Evolutionary conservation across 371 early-diverging fungal genomes (phyloP).

Genomic region (Syncephalastrum contaminatum): DNA sequence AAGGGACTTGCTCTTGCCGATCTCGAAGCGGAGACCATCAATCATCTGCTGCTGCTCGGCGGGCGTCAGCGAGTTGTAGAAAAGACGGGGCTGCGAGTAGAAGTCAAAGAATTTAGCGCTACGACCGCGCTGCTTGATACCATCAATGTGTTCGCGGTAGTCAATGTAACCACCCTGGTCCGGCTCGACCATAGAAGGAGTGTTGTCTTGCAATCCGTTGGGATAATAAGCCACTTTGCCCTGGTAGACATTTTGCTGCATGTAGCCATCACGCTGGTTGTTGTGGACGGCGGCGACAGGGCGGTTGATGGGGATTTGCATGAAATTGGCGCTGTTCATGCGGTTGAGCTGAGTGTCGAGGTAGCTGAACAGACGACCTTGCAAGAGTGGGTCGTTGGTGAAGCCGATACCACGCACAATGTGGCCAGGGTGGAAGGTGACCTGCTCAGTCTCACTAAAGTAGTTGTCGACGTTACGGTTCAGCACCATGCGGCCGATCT

Average conservation of each 20-base stretch:
- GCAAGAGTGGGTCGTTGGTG: conserved; percentile 45
- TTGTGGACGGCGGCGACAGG: conserved; percentile 40
- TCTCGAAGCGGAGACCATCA: conserved; percentile 38
- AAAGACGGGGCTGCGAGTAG: conserved; percentile 43
- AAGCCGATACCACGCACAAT: conserved; percentile 46
- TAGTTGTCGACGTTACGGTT: conserved; percentile 48
- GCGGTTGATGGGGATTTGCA: conserved; percentile 53
- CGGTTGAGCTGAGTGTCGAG: conserved; percentile 50
- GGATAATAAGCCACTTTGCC: conserved; percentile 34
- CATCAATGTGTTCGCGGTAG: conserved; percentile 25
- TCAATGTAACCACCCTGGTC: conserved; percentile 34
- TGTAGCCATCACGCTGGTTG: conserved; percentile 51
- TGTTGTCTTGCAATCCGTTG: conserved; percentile 27
- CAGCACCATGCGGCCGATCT: conserved; percentile 44
- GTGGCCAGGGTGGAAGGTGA: conserved; percentile 31
- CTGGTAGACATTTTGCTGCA: conserved; percentile 19
- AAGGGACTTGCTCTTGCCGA: conserved; percentile 27
- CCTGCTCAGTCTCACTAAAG: conserved; percentile 54
- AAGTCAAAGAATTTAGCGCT: conserved; percentile 33
- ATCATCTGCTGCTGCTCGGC: conserved; percentile 41
- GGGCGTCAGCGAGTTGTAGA: conserved; percentile 38
- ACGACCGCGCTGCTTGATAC: conserved; percentile 21
- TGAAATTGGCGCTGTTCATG: conserved; percentile 39
- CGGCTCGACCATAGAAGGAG: conserved; percentile 24
- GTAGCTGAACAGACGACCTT: conserved; percentile 50